Evolutionary conservation across 257 asterid species (phyloP).

Genomic region (Plantago elongata): DNA sequence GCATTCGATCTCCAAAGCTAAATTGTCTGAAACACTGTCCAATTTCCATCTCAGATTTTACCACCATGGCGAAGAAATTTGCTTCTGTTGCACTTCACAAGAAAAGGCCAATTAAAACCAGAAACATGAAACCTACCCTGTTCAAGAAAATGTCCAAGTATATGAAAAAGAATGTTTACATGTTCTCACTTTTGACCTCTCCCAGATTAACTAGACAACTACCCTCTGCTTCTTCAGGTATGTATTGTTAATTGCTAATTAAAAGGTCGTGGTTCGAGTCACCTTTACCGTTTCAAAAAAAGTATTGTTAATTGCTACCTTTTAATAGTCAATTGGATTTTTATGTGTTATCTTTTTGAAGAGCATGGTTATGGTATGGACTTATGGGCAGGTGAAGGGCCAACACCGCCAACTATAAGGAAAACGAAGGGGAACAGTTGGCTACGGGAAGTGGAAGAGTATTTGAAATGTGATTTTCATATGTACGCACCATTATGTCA

Average conservation of each 20-base stretch:
- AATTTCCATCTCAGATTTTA: no score
- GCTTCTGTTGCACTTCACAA: conserved; percentile 23
- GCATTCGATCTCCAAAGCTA: not conserved
- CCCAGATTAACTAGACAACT: conserved; percentile 15
- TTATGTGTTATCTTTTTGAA: no score
- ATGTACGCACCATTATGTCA: conserved; percentile 42
- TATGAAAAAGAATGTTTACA: conserved; percentile 42
- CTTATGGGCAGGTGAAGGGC: conserved; percentile 25
- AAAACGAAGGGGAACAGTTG: conserved; percentile 19
- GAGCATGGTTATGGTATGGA: no score
- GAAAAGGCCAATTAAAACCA: conserved; percentile 25
- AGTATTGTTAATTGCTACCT: no score
- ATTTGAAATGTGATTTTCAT: conserved; percentile 39
- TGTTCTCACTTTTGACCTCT: conserved; percentile 41
- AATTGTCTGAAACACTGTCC: not conserved
- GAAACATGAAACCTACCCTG: conserved; percentile 5
- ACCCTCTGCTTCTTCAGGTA: conserved; percentile 18
- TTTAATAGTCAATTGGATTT: not conserved
- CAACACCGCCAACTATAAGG: conserved; percentile 16
- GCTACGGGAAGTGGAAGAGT: conserved; percentile 19
- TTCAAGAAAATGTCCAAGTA: conserved; percentile 29
- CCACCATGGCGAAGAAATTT: conserved; percentile 35
- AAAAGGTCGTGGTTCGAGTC: no score
- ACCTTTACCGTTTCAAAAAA: no score
- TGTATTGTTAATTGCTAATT: no score